Evolutionary conservation across 2,329 filamentous ascomycete genomes (phyloP).

Genomic region (Scopulariopsis brevicaulis): DNA sequence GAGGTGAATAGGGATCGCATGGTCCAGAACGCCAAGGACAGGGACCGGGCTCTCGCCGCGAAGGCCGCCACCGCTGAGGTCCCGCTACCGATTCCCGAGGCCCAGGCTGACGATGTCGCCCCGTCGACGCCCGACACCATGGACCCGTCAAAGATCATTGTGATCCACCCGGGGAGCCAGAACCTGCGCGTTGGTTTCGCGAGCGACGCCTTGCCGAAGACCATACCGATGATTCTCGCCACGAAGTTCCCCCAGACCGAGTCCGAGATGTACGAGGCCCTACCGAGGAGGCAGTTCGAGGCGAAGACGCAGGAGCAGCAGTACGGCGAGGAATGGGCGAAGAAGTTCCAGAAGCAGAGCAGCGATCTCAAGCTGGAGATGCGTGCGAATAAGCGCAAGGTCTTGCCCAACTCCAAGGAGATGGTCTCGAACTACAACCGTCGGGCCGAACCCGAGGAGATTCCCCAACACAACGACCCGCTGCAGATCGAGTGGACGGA

Average conservation of each 20-base stretch:
- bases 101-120: constrained; percentile 44
- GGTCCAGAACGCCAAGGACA: constrained; percentile 76
- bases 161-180: constrained; percentile 92
- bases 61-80: constrained; percentile 59
- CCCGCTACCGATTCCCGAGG: constrained; percentile 46
- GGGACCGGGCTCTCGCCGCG: constrained; percentile 75
- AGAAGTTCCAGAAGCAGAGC: constrained; percentile 70
- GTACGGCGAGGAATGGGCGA: constrained; percentile 73
- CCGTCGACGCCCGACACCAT: constrained; percentile 41
- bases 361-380: constrained; percentile 82
- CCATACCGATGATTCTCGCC: constrained; percentile 85
- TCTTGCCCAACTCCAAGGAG: constrained; percentile 95
- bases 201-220: constrained; percentile 91
- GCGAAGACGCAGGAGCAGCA: constrained; percentile 59
- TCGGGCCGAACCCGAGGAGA: constrained; percentile 70
- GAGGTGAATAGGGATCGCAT: constrained; percentile 78
- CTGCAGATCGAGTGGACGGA: constrained; percentile 95
- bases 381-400: constrained; percentile 87
- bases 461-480: constrained; percentile 90
- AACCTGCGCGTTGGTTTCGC: constrained; percentile 89
- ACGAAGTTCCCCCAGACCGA: constrained; percentile 69
- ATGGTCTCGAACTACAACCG: constrained; percentile 91
- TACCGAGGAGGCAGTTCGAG: constrained; percentile 60
- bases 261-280: constrained; percentile 68
- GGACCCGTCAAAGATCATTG: constrained; percentile 81